phyloP scores from a whole-genome alignment of 371 early-diverging fungal genomes.

The Mucor lusitanicus region DNA sequence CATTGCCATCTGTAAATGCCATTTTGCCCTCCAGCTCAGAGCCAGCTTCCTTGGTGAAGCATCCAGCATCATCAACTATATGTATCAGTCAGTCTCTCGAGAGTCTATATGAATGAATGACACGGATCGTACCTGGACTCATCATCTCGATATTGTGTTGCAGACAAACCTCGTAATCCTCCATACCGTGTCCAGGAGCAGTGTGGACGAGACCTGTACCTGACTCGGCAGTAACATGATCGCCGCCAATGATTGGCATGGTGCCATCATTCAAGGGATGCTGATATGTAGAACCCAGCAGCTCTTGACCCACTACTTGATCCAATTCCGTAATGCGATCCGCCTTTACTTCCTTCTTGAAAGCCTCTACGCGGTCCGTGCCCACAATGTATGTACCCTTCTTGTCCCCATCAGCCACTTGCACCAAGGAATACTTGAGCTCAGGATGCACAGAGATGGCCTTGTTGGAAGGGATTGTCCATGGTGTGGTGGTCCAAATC shows the following conservation, averaged over 20 bases:
- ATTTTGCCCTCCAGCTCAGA: constrained; percentile 60
- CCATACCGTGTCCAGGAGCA: constrained; percentile 96
- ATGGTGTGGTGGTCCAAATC: constrained; percentile 97
- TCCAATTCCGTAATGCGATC: constrained; percentile 16
- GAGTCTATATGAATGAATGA: background rate
- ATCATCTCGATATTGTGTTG: constrained; percentile 58
- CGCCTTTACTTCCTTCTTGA: constrained; percentile 21
- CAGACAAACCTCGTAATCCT: constrained; percentile 85
- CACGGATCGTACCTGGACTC: constrained; percentile 46
- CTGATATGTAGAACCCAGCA: constrained; percentile 70
- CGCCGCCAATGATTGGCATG: constrained; percentile 62
- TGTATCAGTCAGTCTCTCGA: background rate
- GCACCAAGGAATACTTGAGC: constrained; percentile 69
- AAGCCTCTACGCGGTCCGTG: constrained; percentile 45
- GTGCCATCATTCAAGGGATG: constrained; percentile 63
- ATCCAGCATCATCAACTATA: constrained; percentile 81
- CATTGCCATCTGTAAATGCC: constrained; percentile 67
- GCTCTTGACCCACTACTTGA: constrained; percentile 53
- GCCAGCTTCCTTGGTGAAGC: constrained; percentile 74
- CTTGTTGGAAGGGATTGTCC: constrained; percentile 92
- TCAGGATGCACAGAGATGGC: constrained; percentile 82
- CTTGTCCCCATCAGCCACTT: constrained; percentile 21
- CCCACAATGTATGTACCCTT: constrained; percentile 50
- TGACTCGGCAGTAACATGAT: constrained; percentile 80
- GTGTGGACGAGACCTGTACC: constrained; percentile 95